A percentile compares a stretch with the other conserved stretches of the same genome.
These are phyloP conservation scores for Tieghemostelium lacteum DNA, from an alignment of 78 protist genomes.

Conservation along the genomic window DNA sequence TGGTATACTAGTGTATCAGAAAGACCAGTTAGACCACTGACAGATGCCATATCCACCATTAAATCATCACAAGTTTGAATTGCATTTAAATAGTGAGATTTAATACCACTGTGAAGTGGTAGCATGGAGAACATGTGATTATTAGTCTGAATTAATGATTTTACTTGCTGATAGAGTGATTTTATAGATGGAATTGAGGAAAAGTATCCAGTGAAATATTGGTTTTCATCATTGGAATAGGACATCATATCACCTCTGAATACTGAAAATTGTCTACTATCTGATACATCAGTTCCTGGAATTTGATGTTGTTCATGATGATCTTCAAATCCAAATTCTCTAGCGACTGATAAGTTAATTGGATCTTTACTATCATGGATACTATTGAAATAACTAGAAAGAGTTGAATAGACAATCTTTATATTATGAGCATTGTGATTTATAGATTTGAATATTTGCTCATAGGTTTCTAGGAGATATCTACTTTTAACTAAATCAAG, in stretches of 20 bases:
- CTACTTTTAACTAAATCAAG: background rate
- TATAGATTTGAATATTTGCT: background rate
- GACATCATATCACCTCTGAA: constrained; percentile 19
- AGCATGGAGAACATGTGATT: background rate
- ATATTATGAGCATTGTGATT: background rate
- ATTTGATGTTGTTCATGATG: background rate
- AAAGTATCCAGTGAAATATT: background rate
- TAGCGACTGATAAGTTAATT: background rate
- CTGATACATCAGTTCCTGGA: constrained; percentile 5
- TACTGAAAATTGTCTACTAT: background rate
- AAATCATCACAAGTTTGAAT: too few species aligned
- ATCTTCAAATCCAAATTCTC: background rate
- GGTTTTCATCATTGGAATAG: background rate
- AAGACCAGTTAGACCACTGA: too few species aligned
- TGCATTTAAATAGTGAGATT: too few species aligned
- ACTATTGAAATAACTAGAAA: background rate
- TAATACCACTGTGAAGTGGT: too few species aligned
- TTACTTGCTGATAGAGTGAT: background rate
- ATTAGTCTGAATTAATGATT: background rate
- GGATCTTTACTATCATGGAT: background rate
- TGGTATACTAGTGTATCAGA: too few species aligned
- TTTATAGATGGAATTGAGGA: background rate
- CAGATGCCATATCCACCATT: too few species aligned
- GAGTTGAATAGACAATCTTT: constrained; percentile 1
- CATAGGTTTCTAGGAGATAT: background rate